Evolutionary conservation across 192 early-diverging fungal species (phyloP).

Genomic region (Coemansia pectinata): DNA sequence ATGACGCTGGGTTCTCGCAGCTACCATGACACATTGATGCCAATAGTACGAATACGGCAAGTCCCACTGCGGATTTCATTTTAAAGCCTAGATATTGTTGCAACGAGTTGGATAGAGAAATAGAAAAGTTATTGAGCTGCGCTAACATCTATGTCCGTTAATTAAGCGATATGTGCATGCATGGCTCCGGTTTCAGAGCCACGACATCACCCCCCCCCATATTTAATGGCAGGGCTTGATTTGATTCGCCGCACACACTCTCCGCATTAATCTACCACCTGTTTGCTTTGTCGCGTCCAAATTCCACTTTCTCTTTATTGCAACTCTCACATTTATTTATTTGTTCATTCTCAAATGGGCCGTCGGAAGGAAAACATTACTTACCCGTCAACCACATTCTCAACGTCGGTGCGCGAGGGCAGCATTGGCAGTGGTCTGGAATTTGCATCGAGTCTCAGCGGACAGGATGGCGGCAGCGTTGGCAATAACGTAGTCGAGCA

Average conservation of each 20-base stretch:
- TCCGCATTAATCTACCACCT: background rate
- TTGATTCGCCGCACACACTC: background rate
- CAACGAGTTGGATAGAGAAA: background rate
- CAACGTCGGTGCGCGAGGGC: constrained; percentile 29
- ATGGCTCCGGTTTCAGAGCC: background rate
- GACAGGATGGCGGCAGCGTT: background rate
- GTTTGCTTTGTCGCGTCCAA: background rate
- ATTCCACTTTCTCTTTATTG: background rate
- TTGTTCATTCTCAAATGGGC: constrained; percentile 25
- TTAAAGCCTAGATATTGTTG: background rate
- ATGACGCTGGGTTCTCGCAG: constrained; percentile 42
- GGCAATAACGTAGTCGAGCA: constrained; percentile 44
- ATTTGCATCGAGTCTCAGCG: constrained; percentile 27
- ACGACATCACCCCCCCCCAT: background rate
- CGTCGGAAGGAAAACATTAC: constrained; percentile 48
- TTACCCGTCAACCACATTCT: constrained; percentile 42
- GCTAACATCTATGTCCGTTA: background rate
- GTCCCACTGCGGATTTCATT: background rate
- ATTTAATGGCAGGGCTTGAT: background rate
- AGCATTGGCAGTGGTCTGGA: constrained; percentile 29
- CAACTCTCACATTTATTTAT: background rate
- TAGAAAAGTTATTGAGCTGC: background rate
- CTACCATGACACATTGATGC: constrained; percentile 1
- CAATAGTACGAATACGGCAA: background rate
- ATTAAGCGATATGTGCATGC: background rate